Percentiles rank a stretch among this genome's conserved stretches.
These are phyloP conservation scores for Wakefieldia striispora DNA, from an alignment of 768 basidiomycete species.

Conservation along the genomic window DNA sequence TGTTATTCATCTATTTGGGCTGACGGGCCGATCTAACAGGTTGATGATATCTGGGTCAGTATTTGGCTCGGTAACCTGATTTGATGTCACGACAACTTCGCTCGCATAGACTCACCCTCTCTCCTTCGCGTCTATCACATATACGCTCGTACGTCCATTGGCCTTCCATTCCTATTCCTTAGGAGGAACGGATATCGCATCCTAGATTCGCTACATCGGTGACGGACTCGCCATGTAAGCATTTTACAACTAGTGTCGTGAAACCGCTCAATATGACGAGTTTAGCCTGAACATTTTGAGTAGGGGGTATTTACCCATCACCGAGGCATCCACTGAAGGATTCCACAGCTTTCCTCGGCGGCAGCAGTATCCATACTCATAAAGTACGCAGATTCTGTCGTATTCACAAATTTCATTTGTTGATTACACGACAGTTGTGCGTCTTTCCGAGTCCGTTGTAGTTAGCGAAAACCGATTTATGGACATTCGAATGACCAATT, in stretches of 20 bases:
- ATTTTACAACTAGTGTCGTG: background rate
- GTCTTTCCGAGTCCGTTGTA: background rate
- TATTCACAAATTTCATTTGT: background rate
- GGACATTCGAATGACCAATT: background rate
- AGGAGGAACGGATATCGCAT: background rate
- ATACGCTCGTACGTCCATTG: conserved; percentile 15
- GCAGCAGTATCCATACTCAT: background rate
- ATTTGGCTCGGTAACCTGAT: background rate
- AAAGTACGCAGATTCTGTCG: conserved; percentile 3
- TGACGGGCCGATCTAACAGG: background rate
- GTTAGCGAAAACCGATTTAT: background rate
- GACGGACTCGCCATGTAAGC: conserved; percentile 19
- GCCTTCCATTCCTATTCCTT: background rate
- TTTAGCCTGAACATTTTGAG: conserved; percentile 15
- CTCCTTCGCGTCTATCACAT: conserved; percentile 16
- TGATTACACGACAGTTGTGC: conserved; percentile 16
- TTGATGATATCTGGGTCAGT: conserved; percentile 22
- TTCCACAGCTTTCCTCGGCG: conserved; percentile 13
- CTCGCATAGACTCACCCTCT: conserved; percentile 1
- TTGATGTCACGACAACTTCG: background rate
- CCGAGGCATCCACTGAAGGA: background rate
- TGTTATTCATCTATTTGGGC: background rate
- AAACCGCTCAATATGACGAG: background rate
- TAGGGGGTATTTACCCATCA: background rate
- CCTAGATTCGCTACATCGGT: conserved; percentile 27